Base-by-base conservation (phyloP, 257 asterid genomes). In the Ocimum tenuiflorum region DNA sequence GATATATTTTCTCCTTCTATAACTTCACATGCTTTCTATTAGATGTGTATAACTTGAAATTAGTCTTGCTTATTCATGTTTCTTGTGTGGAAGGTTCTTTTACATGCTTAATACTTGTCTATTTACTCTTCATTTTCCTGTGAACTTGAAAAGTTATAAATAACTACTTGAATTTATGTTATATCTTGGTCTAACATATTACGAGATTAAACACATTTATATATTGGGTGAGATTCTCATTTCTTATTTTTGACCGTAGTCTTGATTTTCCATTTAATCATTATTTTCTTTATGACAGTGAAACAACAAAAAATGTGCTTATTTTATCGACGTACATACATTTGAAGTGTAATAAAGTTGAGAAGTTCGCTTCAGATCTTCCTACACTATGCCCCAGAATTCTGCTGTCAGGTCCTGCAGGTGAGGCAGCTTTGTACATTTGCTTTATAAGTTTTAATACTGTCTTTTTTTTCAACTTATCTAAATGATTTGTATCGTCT, bases 321-420 rank as follows among this genome's bases (percentile, higher is more conserved):
- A 82, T 88, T 69, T 80, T 90, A 63, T 85, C 98, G 2, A 84
- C 91, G 41, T 87, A 79, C 75, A 78, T 88, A 75, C 95, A 85
- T 79, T 79, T 91, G 85, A 87, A 85, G 83, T 74, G 95, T 70
- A 60, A 74, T 74, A 77, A 75, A 65, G 80, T 78, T 69, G 77
- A 81, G 15, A 88, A 87, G 79, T 83, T 76, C 74, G 71, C 88
- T 67, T 75, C 94, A 3, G 91, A 79, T 72, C 98, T 91, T 68
- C 89, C 95, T 23, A 85, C 95, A 11, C 72, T 91, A 63, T 88
- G 95, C 77, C 95, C 98, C 3, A 80, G 94, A 79, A 83, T 91
- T 67, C 65, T 88, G 62, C 82, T 91, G 73, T 86, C 95, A 19
- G 96, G 96, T 59, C 98, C 98, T 64, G 83, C 95, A 80, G 98